phyloP scores from a whole-genome alignment of 2,329 filamentous ascomycete species.

The Apiospora pterosperma region DNA sequence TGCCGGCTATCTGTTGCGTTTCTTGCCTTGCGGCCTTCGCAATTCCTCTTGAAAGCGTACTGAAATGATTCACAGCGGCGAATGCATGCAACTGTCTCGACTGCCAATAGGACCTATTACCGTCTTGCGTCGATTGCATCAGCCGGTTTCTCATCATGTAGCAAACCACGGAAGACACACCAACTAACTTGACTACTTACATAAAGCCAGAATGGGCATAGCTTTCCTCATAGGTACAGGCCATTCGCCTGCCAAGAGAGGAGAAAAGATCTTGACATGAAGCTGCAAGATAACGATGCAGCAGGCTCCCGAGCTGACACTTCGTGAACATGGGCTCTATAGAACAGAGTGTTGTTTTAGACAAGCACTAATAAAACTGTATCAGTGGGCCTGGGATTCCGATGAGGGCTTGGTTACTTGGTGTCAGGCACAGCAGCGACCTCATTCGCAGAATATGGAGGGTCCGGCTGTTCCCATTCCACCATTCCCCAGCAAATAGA shows the following conservation, averaged over 20 bases:
- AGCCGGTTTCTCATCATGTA: neutral
- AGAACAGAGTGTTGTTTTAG: neutral
- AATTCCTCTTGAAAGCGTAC: neutral
- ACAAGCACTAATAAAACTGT: neutral
- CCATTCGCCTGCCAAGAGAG: neutral
- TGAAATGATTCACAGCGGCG: neutral
- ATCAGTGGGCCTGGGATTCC: neutral
- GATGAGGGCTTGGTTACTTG: neutral
- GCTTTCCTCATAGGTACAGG: neutral
- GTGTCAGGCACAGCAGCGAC: neutral
- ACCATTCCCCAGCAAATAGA: neutral
- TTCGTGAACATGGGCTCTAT: neutral
- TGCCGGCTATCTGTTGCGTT: neutral
- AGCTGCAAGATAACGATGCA: neutral
- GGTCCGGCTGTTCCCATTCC: neutral
- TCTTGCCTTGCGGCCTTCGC: neutral
- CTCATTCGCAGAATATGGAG: neutral
- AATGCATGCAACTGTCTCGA: neutral
- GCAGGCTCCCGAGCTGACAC: neutral
- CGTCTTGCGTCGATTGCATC: neutral
- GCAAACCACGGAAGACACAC: neutral
- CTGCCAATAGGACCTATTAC: neutral
- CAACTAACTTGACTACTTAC: neutral
- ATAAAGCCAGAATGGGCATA: neutral
- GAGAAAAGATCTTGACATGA: neutral